A percentile compares a stretch with the other conserved stretches of the same genome.
phyloP scores from a whole-genome alignment of 306 rosid genomes.

The Begonia peltatifolia region DNA sequence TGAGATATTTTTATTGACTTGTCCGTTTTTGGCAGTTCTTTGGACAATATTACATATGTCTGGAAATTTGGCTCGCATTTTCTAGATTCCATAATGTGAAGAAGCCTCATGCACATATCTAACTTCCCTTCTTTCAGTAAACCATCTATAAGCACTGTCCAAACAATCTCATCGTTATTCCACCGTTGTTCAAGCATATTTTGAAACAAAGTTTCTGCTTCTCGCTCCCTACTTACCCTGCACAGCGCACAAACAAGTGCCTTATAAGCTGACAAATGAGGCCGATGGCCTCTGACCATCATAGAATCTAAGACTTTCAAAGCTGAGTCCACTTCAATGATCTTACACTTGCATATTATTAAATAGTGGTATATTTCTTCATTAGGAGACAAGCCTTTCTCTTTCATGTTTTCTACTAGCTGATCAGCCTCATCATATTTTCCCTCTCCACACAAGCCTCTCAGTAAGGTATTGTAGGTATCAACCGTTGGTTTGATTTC shows the following conservation, averaged over 20 bases:
- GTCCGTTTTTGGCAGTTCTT: constrained; percentile 19
- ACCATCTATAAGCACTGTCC: constrained; percentile 31
- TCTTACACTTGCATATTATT: constrained; percentile 17
- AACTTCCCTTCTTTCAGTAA: constrained; percentile 22
- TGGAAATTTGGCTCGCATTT: constrained; percentile 14
- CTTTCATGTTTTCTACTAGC: constrained; percentile 19
- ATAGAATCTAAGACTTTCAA: constrained; percentile 15
- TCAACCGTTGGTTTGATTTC: constrained; percentile 23
- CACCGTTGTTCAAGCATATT: constrained; percentile 24
- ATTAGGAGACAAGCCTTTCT: constrained; percentile 19
- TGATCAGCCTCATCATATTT: constrained; percentile 19
- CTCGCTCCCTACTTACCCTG: constrained; percentile 12
- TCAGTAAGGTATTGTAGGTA: constrained; percentile 20
- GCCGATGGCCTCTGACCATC: constrained; percentile 15
- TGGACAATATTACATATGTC: constrained; percentile 23
- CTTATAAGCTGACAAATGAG: constrained; percentile 10
- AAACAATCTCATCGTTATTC: constrained; percentile 33
- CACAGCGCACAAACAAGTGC: constrained; percentile 29
- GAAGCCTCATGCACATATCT: constrained; percentile 24
- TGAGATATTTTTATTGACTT: constrained; percentile 9
- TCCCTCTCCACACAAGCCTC: constrained; percentile 28
- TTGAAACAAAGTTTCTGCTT: constrained; percentile 24
- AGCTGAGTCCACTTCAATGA: constrained; percentile 21
- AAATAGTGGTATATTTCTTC: constrained; percentile 14
- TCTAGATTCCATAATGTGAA: constrained; percentile 23